These are phyloP conservation scores for Astrephomene gubernaculifera DNA, from an alignment of 139 green algal species.

Conservation along the genomic window DNA sequence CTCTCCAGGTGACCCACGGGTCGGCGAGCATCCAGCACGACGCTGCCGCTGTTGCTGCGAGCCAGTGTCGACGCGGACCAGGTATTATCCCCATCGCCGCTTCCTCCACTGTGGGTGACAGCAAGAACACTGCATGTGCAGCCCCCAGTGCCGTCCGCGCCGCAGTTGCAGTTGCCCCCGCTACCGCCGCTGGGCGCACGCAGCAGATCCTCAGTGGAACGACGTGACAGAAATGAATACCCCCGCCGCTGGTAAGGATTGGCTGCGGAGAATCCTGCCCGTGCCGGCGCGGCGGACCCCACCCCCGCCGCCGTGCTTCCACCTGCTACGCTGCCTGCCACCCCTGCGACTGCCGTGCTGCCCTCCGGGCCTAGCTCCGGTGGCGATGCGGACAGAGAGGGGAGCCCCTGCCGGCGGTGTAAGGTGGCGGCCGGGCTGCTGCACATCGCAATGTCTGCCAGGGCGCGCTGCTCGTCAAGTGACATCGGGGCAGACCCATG, in stretches of 20 bases:
- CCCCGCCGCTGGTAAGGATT: neutral
- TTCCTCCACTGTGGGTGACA: neutral
- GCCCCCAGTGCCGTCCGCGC: neutral
- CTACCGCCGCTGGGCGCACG: neutral
- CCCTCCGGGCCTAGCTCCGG: no score
- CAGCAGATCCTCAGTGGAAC: no score
- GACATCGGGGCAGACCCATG: no score
- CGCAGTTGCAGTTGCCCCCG: neutral
- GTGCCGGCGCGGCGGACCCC: neutral
- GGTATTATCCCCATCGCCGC: neutral
- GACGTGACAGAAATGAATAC: neutral
- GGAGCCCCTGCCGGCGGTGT: neutral
- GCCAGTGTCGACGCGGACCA: neutral
- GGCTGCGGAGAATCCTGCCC: neutral
- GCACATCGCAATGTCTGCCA: neutral
- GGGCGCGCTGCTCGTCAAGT: neutral
- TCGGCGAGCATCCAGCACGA: neutral
- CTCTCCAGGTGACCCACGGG: neutral
- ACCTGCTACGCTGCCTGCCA: neutral
- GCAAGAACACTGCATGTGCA: neutral
- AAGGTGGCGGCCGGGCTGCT: no score
- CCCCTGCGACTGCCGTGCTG: neutral
- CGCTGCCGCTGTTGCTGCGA: neutral
- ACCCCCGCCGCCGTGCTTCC: no score
- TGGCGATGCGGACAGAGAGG: neutral